Conservation (phyloP, 805 yeast genomes). For the Myxozyma kluyveri region DNA sequence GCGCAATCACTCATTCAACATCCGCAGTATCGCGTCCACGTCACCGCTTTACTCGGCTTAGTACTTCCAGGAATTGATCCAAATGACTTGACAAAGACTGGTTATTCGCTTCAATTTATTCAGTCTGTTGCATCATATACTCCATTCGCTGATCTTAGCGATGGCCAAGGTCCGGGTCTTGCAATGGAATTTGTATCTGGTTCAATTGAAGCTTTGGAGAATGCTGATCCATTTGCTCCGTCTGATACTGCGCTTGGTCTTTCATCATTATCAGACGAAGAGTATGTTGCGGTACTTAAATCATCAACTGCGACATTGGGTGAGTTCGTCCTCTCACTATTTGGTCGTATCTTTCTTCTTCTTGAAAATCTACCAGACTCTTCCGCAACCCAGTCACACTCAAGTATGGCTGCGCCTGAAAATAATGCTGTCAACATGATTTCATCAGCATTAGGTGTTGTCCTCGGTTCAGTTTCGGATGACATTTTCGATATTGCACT, state of each 20-base stretch:
- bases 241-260: slow-evolving; percentile 2
- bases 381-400: slow-evolving; percentile 42
- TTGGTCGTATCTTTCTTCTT: slow-evolving; percentile 58
- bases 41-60: slow-evolving; percentile 68
- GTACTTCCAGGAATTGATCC: slow-evolving; percentile 81
- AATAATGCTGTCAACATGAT: slow-evolving; percentile 43
- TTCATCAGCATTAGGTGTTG: slow-evolving; percentile 41
- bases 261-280: slow-evolving; percentile 40
- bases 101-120: slow-evolving; percentile 63
- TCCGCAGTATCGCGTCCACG: slow-evolving; percentile 69
- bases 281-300: slow-evolving; percentile 55
- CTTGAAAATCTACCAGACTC: slow-evolving; percentile 68
- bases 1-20: slow-evolving; percentile 63
- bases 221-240: slow-evolving; percentile 41
- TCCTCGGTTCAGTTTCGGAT: slow-evolving; percentile 37
- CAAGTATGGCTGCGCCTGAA: slow-evolving; percentile 43
- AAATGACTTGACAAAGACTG: slow-evolving; percentile 75
- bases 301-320: slow-evolving; percentile 74
- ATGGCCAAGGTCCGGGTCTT: slow-evolving; percentile 37
- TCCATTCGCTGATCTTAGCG: slow-evolving; percentile 64
- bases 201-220: slow-evolving; percentile 49
- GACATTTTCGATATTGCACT: slow-evolving; percentile 34
- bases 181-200: slow-evolving; percentile 60
- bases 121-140: slow-evolving; percentile 67
- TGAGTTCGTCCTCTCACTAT: slow-evolving; percentile 54